Percentiles rank a stretch among this genome's conserved stretches.
Conservation (phyloP, 2,329 filamentous ascomycete genomes). For the Phyllosticta paracitricarpa region DNA sequence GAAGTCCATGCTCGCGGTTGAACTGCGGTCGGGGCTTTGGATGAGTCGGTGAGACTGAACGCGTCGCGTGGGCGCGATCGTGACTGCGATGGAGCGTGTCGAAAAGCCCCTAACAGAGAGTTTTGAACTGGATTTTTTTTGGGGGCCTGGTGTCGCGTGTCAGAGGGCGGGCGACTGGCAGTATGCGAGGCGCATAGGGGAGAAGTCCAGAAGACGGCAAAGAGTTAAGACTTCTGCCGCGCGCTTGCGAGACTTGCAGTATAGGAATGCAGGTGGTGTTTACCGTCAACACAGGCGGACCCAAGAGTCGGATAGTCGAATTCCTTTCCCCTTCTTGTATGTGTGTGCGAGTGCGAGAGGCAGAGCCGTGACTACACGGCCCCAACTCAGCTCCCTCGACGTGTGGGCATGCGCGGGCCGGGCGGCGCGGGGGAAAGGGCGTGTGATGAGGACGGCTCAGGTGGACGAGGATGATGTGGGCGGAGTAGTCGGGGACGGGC, state of each 20-base stretch:
- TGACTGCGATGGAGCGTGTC: background rate
- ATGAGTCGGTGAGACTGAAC: slow-evolving; percentile 2
- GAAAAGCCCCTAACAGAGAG: slow-evolving; percentile 7
- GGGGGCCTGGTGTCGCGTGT: slow-evolving; percentile 5
- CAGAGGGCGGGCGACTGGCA: background rate
- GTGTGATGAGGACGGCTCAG: slow-evolving; percentile 2
- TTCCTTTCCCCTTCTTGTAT: slow-evolving; percentile 5
- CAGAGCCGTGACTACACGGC: slow-evolving; percentile 7
- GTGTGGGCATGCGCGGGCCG: slow-evolving; percentile 6
- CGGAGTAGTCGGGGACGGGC: slow-evolving; percentile 3
- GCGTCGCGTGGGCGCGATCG: slow-evolving; percentile 10
- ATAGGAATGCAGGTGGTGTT: slow-evolving; percentile 10
- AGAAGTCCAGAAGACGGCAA: slow-evolving; percentile 5
- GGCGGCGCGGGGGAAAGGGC: background rate
- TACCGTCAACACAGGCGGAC: slow-evolving; percentile 7
- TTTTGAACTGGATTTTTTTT: background rate
- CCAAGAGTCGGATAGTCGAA: slow-evolving; percentile 7
- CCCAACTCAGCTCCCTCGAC: slow-evolving; percentile 8
- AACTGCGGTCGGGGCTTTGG: slow-evolving; percentile 5
- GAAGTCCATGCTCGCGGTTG: slow-evolving; percentile 33
- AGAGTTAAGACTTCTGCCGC: slow-evolving; percentile 9
- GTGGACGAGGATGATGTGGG: slow-evolving; percentile 3
- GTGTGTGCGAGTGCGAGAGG: background rate
- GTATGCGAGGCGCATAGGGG: slow-evolving; percentile 7
- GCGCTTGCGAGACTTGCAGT: slow-evolving; percentile 5